Base-by-base conservation (phyloP, 495 filamentous ascomycete species). In the Evernia prunastri region DNA sequence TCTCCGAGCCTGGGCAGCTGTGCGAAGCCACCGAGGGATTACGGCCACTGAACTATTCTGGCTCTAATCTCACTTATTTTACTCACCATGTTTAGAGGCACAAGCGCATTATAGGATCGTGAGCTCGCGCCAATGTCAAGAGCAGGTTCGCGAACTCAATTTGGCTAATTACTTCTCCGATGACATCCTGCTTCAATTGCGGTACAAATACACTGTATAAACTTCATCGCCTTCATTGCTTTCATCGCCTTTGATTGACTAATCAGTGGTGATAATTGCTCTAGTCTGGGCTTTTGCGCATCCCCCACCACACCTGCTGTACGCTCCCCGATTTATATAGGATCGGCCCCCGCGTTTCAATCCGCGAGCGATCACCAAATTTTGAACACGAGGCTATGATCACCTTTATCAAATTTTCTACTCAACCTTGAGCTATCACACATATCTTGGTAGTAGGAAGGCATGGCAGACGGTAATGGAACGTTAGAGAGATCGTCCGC, bases 161-260 rank as follows among this genome's bases (percentile, higher is more conserved):
- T 18, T 10, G 18, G 29, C 25, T 18, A 15, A 18, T 13, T 8
- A 13, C 20, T 9, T 18, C 10, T 59, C 36, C n/a, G 4, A 9
- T 33, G 29, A 49, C 58, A 42, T 60, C 31, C 36, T 47, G 23
- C 40, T 35, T 18, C 10, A 15, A 29, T n/a, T 29, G 25, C 23
- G 11, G 29, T 23, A 51, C n/a, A 29, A 3, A 51, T 51, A 51
- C 23, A 15, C 10, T 51, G 47, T 42, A 59, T 40, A 59, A 6
- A 35, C 35, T 36, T 60, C 37, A 7, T 49, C 15, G 3, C 56
- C 35, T 36, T 60, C 37, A 7, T 49, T 23, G 27, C 58, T 12
- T 60, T 45, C n/a, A 35, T 45, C 35, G 58, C 35, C 2, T 45
- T 60, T 49, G 12, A 36, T 60, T 60, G 58, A 60, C 42, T 17